Percentiles rank a stretch among this genome's conserved stretches.
Evolutionary conservation across 805 yeast genomes (phyloP).

Genomic region (Schizosaccharomyces lindneri): DNA sequence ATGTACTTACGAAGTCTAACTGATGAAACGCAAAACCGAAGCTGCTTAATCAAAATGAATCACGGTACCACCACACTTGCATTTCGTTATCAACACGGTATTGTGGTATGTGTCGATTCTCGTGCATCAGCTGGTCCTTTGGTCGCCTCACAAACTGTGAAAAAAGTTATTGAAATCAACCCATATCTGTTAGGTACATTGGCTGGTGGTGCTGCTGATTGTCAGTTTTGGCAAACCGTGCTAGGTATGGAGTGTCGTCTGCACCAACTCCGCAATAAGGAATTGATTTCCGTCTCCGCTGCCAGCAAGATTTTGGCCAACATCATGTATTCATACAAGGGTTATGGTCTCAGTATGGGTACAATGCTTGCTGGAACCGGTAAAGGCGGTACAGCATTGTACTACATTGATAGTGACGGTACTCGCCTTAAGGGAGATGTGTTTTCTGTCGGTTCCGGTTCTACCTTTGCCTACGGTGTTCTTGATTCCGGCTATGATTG

Average conservation of each 20-base stretch:
- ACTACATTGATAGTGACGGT: conserved; percentile 92
- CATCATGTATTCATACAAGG: conserved; percentile 71
- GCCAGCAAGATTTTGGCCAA: conserved; percentile 84
- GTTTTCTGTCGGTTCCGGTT: conserved; percentile 97
- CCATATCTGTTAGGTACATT: conserved; percentile 85
- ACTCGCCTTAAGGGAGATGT: conserved; percentile 82
- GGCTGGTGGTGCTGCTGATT: conserved; percentile 99
- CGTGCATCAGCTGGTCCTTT: conserved; percentile 79
- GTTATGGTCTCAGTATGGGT: conserved; percentile 97
- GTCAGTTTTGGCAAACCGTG: conserved; percentile 99
- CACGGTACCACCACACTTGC: conserved; percentile 98
- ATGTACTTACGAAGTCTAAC: conserved; percentile 68
- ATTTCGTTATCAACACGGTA: conserved; percentile 86
- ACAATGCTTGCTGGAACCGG: conserved; percentile 97
- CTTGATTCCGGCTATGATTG: conserved; percentile 75
- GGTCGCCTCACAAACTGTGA: conserved; percentile 59
- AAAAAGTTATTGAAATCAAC: conserved; percentile 89
- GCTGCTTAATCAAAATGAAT: conserved; percentile 83
- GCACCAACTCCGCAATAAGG: conserved; percentile 83
- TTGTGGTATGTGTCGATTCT: conserved; percentile 85
- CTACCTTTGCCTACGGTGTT: conserved; percentile 96
- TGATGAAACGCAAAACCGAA: conserved; percentile 79
- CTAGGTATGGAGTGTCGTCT: conserved; percentile 86
- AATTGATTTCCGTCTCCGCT: conserved; percentile 85
- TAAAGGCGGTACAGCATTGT: conserved; percentile 79